Evolutionary conservation across 306 rosid species (phyloP).

Genomic region (Acacia acuminata): DNA sequence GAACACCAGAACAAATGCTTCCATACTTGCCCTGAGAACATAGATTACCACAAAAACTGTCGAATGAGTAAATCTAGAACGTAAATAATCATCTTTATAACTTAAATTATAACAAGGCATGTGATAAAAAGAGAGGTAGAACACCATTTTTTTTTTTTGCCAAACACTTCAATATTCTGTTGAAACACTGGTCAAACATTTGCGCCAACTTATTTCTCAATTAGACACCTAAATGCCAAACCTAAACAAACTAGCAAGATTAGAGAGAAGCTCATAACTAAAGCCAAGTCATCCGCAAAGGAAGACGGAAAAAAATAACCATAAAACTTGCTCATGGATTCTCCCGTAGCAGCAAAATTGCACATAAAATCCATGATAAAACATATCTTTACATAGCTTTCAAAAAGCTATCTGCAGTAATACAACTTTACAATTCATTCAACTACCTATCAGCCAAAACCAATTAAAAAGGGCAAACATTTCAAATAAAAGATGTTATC

Average conservation of each 20-base stretch:
- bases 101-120: background rate
- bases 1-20: background rate
- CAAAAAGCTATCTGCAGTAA: background rate
- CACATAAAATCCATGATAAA: background rate
- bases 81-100: no score
- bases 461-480: background rate
- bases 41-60: background rate
- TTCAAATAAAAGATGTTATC: background rate
- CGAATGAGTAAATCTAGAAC: no score
- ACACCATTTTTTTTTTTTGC: background rate
- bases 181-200: background rate
- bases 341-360: background rate
- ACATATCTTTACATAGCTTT: background rate
- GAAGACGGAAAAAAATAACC: background rate
- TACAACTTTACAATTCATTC: background rate
- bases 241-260: background rate
- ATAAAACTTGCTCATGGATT: background rate
- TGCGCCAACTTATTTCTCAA: background rate
- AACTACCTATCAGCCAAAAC: background rate
- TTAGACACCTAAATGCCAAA: background rate
- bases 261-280: background rate
- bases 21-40: background rate
- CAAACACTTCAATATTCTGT: background rate
- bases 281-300: background rate
- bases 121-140: background rate